phyloP scores from a whole-genome alignment of 2,329 filamentous ascomycete genomes.

The Ophiostoma perfectum region DNA sequence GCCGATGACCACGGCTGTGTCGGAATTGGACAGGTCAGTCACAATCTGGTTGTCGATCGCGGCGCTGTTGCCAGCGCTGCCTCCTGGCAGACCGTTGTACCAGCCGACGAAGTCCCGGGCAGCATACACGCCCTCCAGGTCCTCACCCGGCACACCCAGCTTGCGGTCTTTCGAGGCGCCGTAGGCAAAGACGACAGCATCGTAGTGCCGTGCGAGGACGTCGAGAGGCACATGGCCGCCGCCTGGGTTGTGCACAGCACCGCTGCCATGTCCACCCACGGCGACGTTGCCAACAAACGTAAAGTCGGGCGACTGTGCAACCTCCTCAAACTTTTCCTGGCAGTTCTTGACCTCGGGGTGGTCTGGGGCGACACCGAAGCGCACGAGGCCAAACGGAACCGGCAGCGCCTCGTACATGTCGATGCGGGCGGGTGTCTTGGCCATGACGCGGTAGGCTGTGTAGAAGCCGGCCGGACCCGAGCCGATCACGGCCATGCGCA shows the following conservation, averaged over 20 bases:
- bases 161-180: constrained; percentile 79
- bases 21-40: constrained; percentile 77
- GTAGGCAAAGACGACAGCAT: constrained; percentile 88
- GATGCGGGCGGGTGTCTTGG: constrained; percentile 65
- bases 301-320: constrained; percentile 76
- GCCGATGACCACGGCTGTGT: constrained; percentile 82
- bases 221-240: constrained; percentile 58
- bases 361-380: constrained; percentile 95
- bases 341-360: constrained; percentile 99
- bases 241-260: constrained; percentile 32
- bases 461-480: constrained; percentile 97
- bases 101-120: constrained; percentile 93
- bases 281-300: constrained; percentile 87
- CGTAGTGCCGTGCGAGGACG: constrained; percentile 72
- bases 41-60: constrained; percentile 30
- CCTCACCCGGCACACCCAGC: constrained; percentile 75
- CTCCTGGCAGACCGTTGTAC: constrained; percentile 94
- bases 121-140: constrained; percentile 71
- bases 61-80: constrained; percentile 40
- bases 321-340: constrained; percentile 85
- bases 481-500: constrained; percentile 82
- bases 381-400: constrained; percentile 84
- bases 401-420: constrained; percentile 97
- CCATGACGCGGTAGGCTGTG: constrained; percentile 78
- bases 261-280: constrained; percentile 49